Percentiles rank a stretch among this genome's conserved stretches.
Evolutionary conservation across 805 yeast species (phyloP).

Genomic region (Saccharomycopsis sp.): DNA sequence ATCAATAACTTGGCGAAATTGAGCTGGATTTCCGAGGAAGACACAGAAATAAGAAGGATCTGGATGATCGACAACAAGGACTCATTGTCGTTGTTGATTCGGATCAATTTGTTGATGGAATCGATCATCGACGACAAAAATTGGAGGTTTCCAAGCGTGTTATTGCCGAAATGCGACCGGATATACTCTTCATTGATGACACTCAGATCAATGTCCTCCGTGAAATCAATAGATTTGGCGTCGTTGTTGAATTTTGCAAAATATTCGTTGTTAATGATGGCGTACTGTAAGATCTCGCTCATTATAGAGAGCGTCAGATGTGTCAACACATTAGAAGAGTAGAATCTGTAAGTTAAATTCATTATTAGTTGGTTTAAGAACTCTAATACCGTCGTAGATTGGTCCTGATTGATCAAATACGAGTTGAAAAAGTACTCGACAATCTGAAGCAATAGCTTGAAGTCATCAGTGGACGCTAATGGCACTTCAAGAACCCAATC

Average conservation of each 20-base stretch:
- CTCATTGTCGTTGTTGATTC: constrained; percentile 20
- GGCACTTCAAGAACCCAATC: constrained; percentile 12
- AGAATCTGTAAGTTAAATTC: constrained; percentile 15
- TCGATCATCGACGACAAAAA: constrained; percentile 15
- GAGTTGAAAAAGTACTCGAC: constrained; percentile 19
- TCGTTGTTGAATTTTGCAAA: constrained; percentile 10
- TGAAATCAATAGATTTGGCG: constrained; percentile 6
- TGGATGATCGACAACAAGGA: constrained; percentile 18
- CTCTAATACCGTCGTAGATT: constrained; percentile 2
- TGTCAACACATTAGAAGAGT: constrained; percentile 9
- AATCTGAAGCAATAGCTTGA: constrained; percentile 8
- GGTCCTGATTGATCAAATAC: constrained; percentile 15
- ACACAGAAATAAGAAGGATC: constrained; percentile 15
- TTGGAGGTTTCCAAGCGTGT: constrained; percentile 6
- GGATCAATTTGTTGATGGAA: constrained; percentile 12
- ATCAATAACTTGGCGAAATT: constrained; percentile 20
- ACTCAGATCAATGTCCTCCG: constrained; percentile 10
- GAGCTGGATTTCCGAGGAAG: constrained; percentile 16
- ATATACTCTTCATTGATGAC: constrained; percentile 15
- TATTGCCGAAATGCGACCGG: constrained; percentile 16
- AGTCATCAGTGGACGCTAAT: constrained; percentile 8
- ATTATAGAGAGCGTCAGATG: constrained; percentile 13
- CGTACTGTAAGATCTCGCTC: constrained; percentile 19
- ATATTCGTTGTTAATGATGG: constrained; percentile 12
- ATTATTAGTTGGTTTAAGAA: constrained; percentile 15